Conservation (phyloP, 2,329 filamentous ascomycete genomes). For the Thielaviopsis euricoi region DNA sequence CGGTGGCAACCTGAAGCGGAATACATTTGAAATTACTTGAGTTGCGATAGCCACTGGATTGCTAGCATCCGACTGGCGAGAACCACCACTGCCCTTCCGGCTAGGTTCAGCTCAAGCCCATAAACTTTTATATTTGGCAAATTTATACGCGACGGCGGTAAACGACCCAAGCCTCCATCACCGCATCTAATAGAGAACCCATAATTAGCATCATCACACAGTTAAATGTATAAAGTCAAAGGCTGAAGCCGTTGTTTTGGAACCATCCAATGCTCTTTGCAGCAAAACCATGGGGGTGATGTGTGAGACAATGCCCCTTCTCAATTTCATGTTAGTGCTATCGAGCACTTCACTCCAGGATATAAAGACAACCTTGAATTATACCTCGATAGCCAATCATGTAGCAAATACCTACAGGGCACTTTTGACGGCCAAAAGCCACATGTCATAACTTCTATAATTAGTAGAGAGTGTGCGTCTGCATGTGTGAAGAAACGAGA, state of each 20-base stretch:
- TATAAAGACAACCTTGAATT: background rate
- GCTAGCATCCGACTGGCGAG: background rate
- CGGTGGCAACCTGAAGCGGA: background rate
- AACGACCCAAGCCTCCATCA: background rate
- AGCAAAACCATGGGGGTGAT: background rate
- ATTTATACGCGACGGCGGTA: background rate
- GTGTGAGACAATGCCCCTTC: background rate
- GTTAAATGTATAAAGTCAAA: background rate
- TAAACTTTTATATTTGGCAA: background rate
- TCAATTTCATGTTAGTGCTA: background rate
- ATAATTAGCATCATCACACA: background rate
- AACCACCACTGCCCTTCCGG: background rate
- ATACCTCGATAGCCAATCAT: background rate
- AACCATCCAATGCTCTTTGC: background rate
- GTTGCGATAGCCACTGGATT: background rate
- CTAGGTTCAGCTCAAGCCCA: background rate
- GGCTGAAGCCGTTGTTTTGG: background rate
- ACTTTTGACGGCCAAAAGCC: background rate
- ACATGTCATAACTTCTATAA: background rate
- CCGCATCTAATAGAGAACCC: background rate
- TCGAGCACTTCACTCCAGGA: background rate
- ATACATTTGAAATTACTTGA: background rate
- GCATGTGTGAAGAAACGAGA: background rate
- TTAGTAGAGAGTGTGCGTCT: background rate
- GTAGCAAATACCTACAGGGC: background rate